Percentiles rank a stretch among this genome's conserved stretches.
These are phyloP conservation scores for Vaccinium macrocarpon DNA, from an alignment of 148 eudicot species.

Conservation along the genomic window DNA sequence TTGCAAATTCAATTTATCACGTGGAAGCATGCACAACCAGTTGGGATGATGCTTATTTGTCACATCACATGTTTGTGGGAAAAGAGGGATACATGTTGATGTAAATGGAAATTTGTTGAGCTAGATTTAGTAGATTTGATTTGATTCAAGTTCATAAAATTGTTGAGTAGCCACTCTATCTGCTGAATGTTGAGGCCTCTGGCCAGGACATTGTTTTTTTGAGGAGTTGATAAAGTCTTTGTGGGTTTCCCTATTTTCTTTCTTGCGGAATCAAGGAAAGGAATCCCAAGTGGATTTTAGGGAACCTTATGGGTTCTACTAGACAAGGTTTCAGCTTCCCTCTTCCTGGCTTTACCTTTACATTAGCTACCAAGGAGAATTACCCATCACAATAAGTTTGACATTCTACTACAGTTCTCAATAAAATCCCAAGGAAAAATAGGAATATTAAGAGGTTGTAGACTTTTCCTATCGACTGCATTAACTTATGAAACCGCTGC, in stretches of 20 bases:
- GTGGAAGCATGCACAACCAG: background rate
- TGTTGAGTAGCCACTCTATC: background rate
- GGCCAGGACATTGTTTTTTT: background rate
- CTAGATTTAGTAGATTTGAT: background rate
- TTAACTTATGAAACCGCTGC: background rate
- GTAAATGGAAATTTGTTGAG: background rate
- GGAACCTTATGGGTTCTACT: background rate
- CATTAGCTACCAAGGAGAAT: too few relatives aligned
- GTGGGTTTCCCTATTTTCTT: background rate
- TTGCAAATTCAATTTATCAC: background rate
- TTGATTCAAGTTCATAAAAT: background rate
- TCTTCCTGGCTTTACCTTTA: background rate
- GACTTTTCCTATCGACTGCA: background rate
- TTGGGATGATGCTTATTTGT: slow-evolving; percentile 1
- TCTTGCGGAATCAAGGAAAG: background rate
- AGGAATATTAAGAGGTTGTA: background rate
- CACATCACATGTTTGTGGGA: background rate
- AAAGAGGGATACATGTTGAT: background rate
- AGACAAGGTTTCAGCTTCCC: background rate
- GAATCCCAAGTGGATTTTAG: background rate
- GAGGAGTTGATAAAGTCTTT: background rate
- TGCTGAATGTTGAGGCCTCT: background rate
- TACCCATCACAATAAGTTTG: background rate
- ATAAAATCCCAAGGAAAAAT: background rate
- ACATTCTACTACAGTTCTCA: background rate